Evolutionary conservation across 257 asterid species (phyloP), one percentile per base, ranked within the genome.

Genomic region (Solanum neorickii): DNA sequence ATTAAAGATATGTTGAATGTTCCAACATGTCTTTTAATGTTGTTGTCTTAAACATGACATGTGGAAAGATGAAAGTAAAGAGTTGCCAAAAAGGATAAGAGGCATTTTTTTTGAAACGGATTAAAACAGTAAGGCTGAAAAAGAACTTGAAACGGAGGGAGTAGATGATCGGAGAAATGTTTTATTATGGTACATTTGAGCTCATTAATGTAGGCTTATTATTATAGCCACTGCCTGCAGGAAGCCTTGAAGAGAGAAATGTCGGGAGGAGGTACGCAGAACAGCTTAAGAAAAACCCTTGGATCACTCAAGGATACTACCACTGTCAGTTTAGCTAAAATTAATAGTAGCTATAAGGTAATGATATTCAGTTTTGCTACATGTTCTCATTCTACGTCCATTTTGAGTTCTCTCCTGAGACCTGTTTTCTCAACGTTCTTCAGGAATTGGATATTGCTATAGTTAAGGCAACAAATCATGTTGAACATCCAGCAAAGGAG

Each of bases 401-500:
- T 84, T 56, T 41, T 25, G 4, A 65, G 31, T 90, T 68, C 80
- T 68, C 78, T 66, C 77, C 65, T 75, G 59, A 76, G 87, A 49
- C 46, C 33, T n/a, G 42, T n/a, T 68, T 82, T 83, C 23, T 25
- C 83, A 37, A 44, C 44, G 62, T 76, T 82, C 59, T 60, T 15
- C 90, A 97, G 99, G 99, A 95, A 56, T 92, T 97, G 93, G 99
- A 97, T 89, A 94, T 97, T 88, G 99, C 99, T 80, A 92, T 97
- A 91, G 99, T 97, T 88, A 95, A 92, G 96, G 99, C 99, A 13
- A 97, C 99, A 82, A 97, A 97, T 93, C 99, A 97, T 74, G 97
- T 93, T 8, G 99, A 97, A 85, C 96, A 94, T 25, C 99, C 99
- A n/a, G 97, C 99, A 13, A 96, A 97, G 87, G 99, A 97, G 93